Evolutionary conservation across 2,329 filamentous ascomycete species (phyloP), one percentile per base, ranked within the genome.

Genomic region (Epichloe bromicola): DNA sequence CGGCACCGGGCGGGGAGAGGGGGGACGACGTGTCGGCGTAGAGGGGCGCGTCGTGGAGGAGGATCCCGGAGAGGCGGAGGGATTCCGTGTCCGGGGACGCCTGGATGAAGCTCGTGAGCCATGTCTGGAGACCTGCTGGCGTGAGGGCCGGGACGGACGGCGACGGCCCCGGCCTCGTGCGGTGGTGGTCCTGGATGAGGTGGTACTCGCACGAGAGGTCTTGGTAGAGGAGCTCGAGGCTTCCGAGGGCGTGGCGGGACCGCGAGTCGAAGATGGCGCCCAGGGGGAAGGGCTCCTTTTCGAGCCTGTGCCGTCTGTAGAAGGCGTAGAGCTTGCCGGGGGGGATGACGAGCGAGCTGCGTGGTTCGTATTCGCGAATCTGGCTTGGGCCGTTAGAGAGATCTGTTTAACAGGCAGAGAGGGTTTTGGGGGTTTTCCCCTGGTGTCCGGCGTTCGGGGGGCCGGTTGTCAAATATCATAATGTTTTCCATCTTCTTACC

Each of bases 31-130:
- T 12, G 51, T 53, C 51, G 4, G 69, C 67, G 33, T 74, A 67
- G 58, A 94, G 85, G 1, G 87, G 85, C 65, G 90, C 79, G 43
- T 83, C 76, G n/a, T n/a, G n/a, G 3, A 80, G 65, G 3, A 90
- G 78, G 20, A 88, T 79, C 52, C 77, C 80, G 42, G 80, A 73
- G 4, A 95, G 71, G 10, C 89, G 79, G 41, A 77, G 74, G 52
- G 81, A 83, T 64, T 95, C 88, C 45, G 79, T 74, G 40, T 88
- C 82, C 0, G 89, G 89, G 56, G 88, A 82, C 1, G 87, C 85
- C 56, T 81, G 78, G 38, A 91, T 83, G 63, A 87, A 77, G 39
- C 79, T 72, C 1, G 79, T 83, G 70, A 86, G 81, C 83, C 87
- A 95, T 49, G 73, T 72, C 48, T 77, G 74, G 60, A 87, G 88